Percentiles rank a stretch among this genome's conserved stretches.
Conservation (phyloP, 1,284 basidiomycete genomes). For the Sporisorium reilianum region DNA sequence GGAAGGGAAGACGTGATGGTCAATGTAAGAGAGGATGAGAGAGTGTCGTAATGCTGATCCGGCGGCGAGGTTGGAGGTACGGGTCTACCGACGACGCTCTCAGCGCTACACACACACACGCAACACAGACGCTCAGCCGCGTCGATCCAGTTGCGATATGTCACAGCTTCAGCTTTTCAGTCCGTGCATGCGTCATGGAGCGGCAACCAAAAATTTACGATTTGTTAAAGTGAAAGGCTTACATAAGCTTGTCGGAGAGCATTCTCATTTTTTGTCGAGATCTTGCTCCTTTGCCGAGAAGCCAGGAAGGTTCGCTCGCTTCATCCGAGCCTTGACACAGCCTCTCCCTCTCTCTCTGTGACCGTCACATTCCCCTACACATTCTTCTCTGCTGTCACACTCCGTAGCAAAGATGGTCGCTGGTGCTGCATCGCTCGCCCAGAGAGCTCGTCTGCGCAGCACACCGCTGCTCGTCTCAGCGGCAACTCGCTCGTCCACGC, state of each 20-base stretch:
- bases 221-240: neutral
- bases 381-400: neutral
- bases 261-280: neutral
- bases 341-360: neutral
- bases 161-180: neutral
- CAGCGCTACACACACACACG: neutral
- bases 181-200: slow-evolving; percentile 20
- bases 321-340: slow-evolving; percentile 2
- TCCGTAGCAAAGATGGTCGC: slow-evolving; percentile 17
- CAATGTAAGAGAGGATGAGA: neutral
- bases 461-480: slow-evolving; percentile 24
- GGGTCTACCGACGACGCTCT: slow-evolving; percentile 4
- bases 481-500: slow-evolving; percentile 8
- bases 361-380: neutral
- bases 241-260: slow-evolving; percentile 5
- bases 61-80: neutral
- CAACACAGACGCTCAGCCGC: slow-evolving; percentile 3
- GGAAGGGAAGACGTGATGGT: neutral
- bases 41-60: neutral
- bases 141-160: slow-evolving; percentile 5
- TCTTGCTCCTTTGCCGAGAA: neutral
- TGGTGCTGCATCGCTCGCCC: slow-evolving; percentile 31
- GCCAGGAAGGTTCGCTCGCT: neutral
- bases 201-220: neutral
- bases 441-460: slow-evolving; percentile 24